phyloP scores from a whole-genome alignment of 192 early-diverging fungal species.

The Backusella westeae region DNA sequence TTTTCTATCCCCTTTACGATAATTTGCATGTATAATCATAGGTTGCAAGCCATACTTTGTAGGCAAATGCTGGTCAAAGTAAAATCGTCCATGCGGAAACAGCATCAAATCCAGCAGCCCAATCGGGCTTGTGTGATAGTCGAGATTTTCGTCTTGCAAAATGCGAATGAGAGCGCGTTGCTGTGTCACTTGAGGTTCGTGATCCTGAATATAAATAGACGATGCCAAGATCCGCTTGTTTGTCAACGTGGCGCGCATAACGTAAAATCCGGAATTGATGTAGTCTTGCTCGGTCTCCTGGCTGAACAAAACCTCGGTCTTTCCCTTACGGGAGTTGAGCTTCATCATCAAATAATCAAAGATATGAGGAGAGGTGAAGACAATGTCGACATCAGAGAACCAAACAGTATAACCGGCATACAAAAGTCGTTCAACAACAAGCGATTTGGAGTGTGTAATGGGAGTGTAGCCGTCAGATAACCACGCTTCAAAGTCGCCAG shows the following conservation, averaged over 20 bases:
- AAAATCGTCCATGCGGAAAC: constrained; percentile 37
- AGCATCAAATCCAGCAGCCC: constrained; percentile 30
- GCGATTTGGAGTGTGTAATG: constrained; percentile 39
- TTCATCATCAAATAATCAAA: constrained; percentile 28
- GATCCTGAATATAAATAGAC: constrained; percentile 31
- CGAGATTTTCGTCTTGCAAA: constrained; percentile 21
- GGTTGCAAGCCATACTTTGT: constrained; percentile 23
- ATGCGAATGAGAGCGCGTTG: constrained; percentile 36
- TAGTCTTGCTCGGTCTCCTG: constrained; percentile 33
- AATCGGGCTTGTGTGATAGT: constrained; percentile 20
- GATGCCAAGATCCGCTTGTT: constrained; percentile 31
- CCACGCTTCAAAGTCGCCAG: constrained; percentile 22
- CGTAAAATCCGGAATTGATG: constrained; percentile 38
- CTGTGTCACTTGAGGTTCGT: constrained; percentile 31
- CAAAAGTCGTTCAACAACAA: constrained; percentile 37
- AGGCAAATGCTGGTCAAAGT: constrained; percentile 32
- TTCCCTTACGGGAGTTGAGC: constrained; percentile 13
- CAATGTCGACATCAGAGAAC: constrained; percentile 43
- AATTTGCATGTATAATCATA: constrained; percentile 42
- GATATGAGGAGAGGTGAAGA: constrained; percentile 23
- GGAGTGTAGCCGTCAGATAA: constrained; percentile 25
- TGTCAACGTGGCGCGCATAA: constrained; percentile 34
- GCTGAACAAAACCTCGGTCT: constrained; percentile 27
- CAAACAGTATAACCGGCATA: constrained; percentile 32
- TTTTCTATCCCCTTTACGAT: constrained; percentile 28